Base-by-base conservation (phyloP, 805 yeast genomes). In the Kazachstania africana region DNA sequence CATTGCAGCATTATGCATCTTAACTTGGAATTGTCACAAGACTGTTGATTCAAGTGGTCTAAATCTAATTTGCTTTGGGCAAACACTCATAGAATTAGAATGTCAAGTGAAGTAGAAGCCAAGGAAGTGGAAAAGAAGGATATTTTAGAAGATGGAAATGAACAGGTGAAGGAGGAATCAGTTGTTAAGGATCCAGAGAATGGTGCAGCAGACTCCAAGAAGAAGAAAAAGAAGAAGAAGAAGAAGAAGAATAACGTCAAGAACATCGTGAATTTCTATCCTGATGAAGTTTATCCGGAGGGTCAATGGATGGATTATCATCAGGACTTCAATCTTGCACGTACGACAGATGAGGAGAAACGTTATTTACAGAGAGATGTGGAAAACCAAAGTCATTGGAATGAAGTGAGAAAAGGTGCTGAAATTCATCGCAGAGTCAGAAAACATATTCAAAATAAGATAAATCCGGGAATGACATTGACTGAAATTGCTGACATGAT, bases 351-450 rank as follows among this genome's bases (percentile, higher is more conserved):
- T 42, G 96, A 83, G 49, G 98, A 91, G 52, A 71, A 75, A 55
- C 66, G 95, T 42, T 78, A 82, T 44, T 57, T 76, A 44, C 91
- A 81, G 44, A 68, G 82, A 36, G 49, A 48, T 29, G 28, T 36
- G 16, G 73, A 71, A 44, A 67, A 65, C 44, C 63, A 66, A 42
- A 57, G 62, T 31, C 68, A 64, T 33, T 82, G 93, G 80, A 78
- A 85, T 40, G 95, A 87, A 39, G 76, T 85, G 60, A 74, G 99
- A 49, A 84, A 84, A 51, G 98, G 87, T 34, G 95, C 97, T 2
- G 99, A 91, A 55, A 78, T 87, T 32, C 99, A 91, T 55, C 72
- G 97, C 42, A 69, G 94, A 47, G 96, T 82, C 8, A 72, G 98
- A 47, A 73, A 73, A 39, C 75, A 81, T 52, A 81, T 93, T 1